Conservation (phyloP, 495 filamentous ascomycete genomes). For the Baudoinia panamericana region DNA sequence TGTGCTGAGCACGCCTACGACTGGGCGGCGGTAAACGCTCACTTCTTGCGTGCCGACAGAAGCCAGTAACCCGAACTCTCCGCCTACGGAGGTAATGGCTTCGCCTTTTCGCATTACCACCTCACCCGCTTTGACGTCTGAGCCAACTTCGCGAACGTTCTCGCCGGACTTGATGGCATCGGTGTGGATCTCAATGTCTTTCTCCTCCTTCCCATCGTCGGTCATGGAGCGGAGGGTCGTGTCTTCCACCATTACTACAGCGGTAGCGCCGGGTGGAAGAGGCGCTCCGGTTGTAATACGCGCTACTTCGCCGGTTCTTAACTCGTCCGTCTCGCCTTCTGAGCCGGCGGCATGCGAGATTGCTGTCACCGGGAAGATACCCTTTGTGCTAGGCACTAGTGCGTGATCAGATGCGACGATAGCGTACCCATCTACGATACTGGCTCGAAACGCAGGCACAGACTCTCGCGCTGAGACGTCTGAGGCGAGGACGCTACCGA, state of each 20-base stretch:
- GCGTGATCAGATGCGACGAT: conserved; percentile 48
- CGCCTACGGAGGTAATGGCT: conserved; percentile 67
- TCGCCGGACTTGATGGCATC: conserved; percentile 61
- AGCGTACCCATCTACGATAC: conserved; percentile 96
- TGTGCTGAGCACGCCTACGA: conserved; percentile 81
- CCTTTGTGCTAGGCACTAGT: conserved; percentile 42
- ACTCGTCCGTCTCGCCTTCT: conserved; percentile 41
- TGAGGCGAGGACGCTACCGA: conserved; percentile 67
- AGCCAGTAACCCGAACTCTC: conserved; percentile 79
- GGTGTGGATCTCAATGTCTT: conserved; percentile 70
- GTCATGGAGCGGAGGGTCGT: conserved; percentile 60
- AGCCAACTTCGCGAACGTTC: conserved; percentile 84
- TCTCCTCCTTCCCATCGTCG: conserved; percentile 72
- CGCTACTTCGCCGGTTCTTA: conserved; percentile 64
- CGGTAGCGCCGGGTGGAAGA: conserved; percentile 72
- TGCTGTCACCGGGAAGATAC: conserved; percentile 72
- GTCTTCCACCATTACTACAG: conserved; percentile 97
- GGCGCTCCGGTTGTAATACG: conserved; percentile 92
- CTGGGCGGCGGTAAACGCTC: conserved; percentile 60
- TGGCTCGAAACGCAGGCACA: conserved; percentile 86
- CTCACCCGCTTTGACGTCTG: conserved; percentile 59
- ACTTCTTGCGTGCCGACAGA: conserved; percentile 67
- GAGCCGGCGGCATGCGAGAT: conserved; percentile 72
- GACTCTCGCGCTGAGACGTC: conserved; percentile 67
- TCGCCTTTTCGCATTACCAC: conserved; percentile 63